Base-by-base conservation (phyloP, 2,329 filamentous ascomycete species). In the Stagonosporopsis cucurbitacearum region DNA sequence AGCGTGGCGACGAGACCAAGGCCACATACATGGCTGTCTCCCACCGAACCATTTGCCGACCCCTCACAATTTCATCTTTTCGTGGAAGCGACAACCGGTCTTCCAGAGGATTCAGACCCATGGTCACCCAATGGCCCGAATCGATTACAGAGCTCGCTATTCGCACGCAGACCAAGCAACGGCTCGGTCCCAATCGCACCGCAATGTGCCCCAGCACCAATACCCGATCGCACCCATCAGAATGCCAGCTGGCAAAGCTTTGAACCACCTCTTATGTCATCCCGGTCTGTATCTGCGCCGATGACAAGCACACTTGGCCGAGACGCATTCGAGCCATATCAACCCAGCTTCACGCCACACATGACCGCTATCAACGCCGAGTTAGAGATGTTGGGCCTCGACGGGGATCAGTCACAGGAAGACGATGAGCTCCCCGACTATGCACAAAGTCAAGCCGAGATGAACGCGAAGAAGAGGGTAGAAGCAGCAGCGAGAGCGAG, bases 351-450 rank as follows among this genome's bases (percentile, higher is more conserved):
- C 19, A 54, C 54, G 2, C 59, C 64, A 2, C 64, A 68, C 17
- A 54, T 75, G 41, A 63, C 63, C 33, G 64, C 53, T 2, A 59
- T 73, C 19, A 73, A 69, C 37, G 57, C 66, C 8, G 70, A 74
- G 48, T 43, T 75, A 9, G 70, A 74, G 36, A 57, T 71, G 37
- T 41, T 74, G 7, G 69, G 68, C 2, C 39, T 74, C 7, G 64
- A 70, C 3, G 70, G 71, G 6, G 73, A 74, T 19, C 68, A 71
- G 13, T 61, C 59, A n/a, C 59, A 55, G 2, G 63, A 68, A 3
- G 71, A 73, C 37, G 77, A 77, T 12, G 77, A 81, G 56, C 58
- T 81, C 13, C 79, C 79, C 0, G 73, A 80, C 57, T 81, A 81
- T 57, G 78, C 77, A 23, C 72, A 78, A 52, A 80, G 78, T 54